These are phyloP conservation scores for Cryomyces antarcticus DNA, from an alignment of 495 filamentous ascomycete genomes.

Conservation along the genomic window DNA sequence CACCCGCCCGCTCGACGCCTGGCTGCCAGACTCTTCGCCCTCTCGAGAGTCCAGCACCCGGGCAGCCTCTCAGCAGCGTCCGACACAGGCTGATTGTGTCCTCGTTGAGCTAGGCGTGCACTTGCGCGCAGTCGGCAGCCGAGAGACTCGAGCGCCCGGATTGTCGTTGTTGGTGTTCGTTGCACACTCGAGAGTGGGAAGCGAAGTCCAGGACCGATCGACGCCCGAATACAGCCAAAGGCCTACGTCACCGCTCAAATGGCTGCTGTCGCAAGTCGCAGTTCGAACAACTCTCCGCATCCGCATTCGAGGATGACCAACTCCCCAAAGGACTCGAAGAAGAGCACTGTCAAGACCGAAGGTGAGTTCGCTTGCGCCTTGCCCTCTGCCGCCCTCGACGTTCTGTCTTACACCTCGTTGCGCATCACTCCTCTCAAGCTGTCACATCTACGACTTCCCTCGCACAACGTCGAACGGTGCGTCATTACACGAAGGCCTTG, in stretches of 20 bases:
- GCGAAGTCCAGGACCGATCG: background rate
- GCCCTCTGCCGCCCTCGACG: background rate
- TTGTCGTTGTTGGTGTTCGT: too few relatives aligned
- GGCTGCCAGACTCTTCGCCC: too few relatives aligned
- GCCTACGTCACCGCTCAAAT: slow-evolving; percentile 14
- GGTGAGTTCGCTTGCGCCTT: slow-evolving; percentile 8
- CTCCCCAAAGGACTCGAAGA: slow-evolving; percentile 13
- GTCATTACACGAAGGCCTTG: too few relatives aligned
- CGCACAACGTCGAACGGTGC: slow-evolving; percentile 3
- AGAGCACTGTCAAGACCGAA: slow-evolving; percentile 10
- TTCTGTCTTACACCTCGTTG: background rate
- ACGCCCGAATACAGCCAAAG: background rate
- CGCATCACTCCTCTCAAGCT: background rate
- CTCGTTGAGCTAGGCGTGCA: too few relatives aligned
- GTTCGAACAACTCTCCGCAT: slow-evolving; percentile 13
- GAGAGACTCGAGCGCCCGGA: too few relatives aligned
- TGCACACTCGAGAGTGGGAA: background rate
- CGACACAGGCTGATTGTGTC: too few relatives aligned
- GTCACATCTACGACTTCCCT: too few relatives aligned
- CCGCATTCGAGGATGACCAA: slow-evolving; percentile 14
- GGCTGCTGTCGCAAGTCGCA: slow-evolving; percentile 14
- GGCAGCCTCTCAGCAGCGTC: too few relatives aligned
- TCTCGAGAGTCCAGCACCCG: too few relatives aligned
- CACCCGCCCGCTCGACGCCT: too few relatives aligned
- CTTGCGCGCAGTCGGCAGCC: too few relatives aligned